Evolutionary conservation across 371 early-diverging fungal genomes (phyloP), one percentile per base, ranked within the genome.

Genomic region (Vairimorpha apis): DNA sequence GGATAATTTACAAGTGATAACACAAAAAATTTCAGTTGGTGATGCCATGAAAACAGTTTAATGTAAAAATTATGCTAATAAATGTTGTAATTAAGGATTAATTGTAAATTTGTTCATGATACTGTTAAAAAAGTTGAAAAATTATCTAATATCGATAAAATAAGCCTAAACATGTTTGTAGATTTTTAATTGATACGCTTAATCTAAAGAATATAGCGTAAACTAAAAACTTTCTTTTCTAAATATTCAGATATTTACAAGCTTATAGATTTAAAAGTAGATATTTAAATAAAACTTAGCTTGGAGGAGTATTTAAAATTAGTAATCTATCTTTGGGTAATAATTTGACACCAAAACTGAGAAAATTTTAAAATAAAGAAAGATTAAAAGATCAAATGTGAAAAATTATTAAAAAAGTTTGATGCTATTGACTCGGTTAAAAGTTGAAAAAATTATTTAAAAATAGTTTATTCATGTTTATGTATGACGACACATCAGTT

Each of bases 21-120:
- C 86, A 70, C 96, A 93, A 81, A 96, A 95, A 83, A 94, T 96
- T 47, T 95, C 98, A 5, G 94, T 74, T 80, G 88, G 98, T 45
- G 91, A 91, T 8, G 92, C 96, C 82, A 97, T 97, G 47, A 94
- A 94, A 80, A 90, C 95, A 18, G 88, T 97, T 1, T 83, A 93
- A 33, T 97, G 98, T 84, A 84, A 86, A 51, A 89, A 88, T 79
- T 95, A 92, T 86, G 92, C 93, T 85, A 85, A 86, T 16, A 94
- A 95, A 8, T 84, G 85, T 59, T 97, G 98, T 84, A 86, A 87
- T 60, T 92, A 93, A 81, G 95, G 95, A 43, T 83, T 86, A 79
- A 88, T 78, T 97, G 98, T 88, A 95, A 95, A 86, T 97, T 94
- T 85, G 92, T 94, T 56, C 98, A 97, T 82, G 94, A 95, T 86